Base-by-base conservation (phyloP, 805 yeast species). In the Teunomyces tritomae region DNA sequence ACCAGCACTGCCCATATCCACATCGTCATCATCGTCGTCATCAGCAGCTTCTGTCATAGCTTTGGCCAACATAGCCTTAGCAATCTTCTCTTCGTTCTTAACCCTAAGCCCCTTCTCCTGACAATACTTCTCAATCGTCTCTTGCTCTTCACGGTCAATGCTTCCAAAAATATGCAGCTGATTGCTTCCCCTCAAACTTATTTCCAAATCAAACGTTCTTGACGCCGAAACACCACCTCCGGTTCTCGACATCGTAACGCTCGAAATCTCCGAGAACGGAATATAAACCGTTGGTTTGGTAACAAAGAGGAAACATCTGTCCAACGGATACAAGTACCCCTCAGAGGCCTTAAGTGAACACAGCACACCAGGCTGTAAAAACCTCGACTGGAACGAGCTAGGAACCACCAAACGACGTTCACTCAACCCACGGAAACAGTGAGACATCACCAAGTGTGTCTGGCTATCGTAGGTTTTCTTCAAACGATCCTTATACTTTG, bases 271-370 rank as follows among this genome's bases (percentile, higher is more conserved):
- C 0, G 87, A 73, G 65, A 82, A 87, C 48, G 97, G 96, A 54
- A 94, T 87, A 65, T 87, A 87, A 35, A 94, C 82, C 0, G 97
- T 90, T 39, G 99, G 97, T 65, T 94, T 94, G 20, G 97, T 90
- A 42, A 92, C 85, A 63, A 94, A 92, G 52, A 94, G 70, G 62
- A 94, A 81, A 47, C 96, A 87, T 68, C 89, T 87, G 55, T 94
- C 99, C 49, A 94, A 77, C n/a, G 96, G 89, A 66, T 88, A 94
- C 50, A 94, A 70, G 57, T 90, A 87, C 27, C 99, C 98, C 72
- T 94, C 98, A 44, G 88, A 86, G 0, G 98, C 98, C 67, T 92
- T 94, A 57, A 89, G 79, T 5, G 97, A 89, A 70, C 98, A 92
- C 16, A 89, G 78, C 27, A 94, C 86, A 3, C 96, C 97, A 10